Percentiles rank a stretch among this genome's conserved stretches.
Conservation (phyloP, 129 eudicot genomes). For the Glebionis coronaria region DNA sequence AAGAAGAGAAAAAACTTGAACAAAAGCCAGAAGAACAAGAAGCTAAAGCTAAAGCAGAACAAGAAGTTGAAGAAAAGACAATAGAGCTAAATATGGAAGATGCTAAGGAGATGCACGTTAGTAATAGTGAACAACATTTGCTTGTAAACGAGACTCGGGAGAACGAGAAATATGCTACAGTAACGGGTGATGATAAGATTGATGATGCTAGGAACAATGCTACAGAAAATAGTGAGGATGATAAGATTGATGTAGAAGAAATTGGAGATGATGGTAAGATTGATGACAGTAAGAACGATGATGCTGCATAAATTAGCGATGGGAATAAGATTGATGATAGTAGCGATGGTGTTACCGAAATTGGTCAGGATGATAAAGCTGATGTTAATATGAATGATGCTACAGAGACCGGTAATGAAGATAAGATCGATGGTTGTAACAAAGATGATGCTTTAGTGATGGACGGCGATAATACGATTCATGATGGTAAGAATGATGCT, state of each 20-base stretch:
- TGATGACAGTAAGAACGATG: slow-evolving; percentile 17
- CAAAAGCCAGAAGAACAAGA: neutral
- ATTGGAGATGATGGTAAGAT: slow-evolving; percentile 22
- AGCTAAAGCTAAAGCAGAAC: neutral
- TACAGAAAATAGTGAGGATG: slow-evolving; percentile 19
- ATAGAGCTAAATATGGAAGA: slow-evolving; percentile 14
- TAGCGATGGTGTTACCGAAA: neutral
- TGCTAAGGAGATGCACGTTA: neutral
- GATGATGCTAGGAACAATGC: slow-evolving; percentile 15
- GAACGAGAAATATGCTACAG: slow-evolving; percentile 14
- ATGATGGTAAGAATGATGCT: slow-evolving; percentile 22
- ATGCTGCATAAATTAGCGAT: neutral
- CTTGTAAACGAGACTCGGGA: neutral
- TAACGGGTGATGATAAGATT: neutral
- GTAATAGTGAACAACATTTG: neutral
- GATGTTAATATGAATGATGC: slow-evolving; percentile 16
- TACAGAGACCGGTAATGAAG: slow-evolving; percentile 11
- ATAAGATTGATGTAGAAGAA: slow-evolving; percentile 20
- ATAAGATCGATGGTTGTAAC: slow-evolving; percentile 21
- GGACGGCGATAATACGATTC: slow-evolving; percentile 14
- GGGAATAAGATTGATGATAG: neutral
- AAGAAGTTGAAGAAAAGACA: slow-evolving; percentile 28
- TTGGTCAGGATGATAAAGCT: neutral
- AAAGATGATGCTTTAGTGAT: slow-evolving; percentile 13
- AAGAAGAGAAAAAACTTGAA: slow-evolving; percentile 12